Conservation (phyloP, 306 rosid genomes). For the Cucurbita pepo region DNA sequence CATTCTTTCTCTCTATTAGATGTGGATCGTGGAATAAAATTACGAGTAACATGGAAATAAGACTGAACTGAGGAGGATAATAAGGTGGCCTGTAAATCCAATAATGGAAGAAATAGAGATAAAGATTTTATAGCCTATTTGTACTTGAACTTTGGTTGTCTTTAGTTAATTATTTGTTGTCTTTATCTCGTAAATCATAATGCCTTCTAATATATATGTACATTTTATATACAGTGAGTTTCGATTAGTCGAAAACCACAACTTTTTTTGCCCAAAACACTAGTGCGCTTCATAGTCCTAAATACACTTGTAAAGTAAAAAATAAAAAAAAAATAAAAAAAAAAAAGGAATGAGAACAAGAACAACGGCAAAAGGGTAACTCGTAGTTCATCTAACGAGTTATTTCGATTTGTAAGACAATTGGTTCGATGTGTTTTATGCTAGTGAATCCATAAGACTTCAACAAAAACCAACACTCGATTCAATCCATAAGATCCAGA, state of each 20-base stretch:
- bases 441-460: neutral
- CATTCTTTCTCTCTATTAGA: neutral
- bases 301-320: neutral
- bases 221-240: neutral
- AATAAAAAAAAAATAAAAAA: too few relatives aligned
- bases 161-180: neutral
- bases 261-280: neutral
- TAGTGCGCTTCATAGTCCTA: neutral
- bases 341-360: neutral
- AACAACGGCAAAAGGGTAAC: neutral
- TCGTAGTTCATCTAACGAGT: neutral
- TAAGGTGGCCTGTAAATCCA: neutral
- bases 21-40: neutral
- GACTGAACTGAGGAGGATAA: neutral
- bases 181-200: neutral
- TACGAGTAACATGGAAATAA: neutral
- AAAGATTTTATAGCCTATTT: neutral
- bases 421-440: neutral
- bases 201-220: neutral
- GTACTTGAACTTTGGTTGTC: neutral
- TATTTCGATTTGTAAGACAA: neutral
- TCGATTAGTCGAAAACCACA: neutral
- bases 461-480: neutral
- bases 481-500: neutral
- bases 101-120: neutral